Conservation (phyloP, 441 rosid genomes). For the Populus hybrid region DNA sequence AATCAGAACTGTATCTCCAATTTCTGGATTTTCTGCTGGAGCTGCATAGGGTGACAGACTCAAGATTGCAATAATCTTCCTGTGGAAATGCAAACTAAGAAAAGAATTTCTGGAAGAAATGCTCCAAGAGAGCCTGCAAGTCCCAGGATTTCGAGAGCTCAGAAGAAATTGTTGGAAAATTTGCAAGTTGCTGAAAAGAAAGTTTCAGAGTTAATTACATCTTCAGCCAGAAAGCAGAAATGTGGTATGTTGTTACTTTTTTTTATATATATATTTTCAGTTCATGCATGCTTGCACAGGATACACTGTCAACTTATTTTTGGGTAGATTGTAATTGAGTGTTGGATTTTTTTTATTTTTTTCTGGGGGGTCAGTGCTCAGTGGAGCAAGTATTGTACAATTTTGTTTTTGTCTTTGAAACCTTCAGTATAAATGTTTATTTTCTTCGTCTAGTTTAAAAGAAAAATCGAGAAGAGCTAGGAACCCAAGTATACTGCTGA, state of each 20-base stretch:
- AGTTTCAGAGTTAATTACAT: slow-evolving; percentile 54
- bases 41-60: slow-evolving; percentile 10
- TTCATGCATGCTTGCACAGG: background rate
- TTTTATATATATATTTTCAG: background rate
- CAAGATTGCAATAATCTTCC: slow-evolving; percentile 13
- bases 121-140: slow-evolving; percentile 40
- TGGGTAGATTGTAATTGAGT: background rate
- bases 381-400: background rate
- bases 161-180: slow-evolving; percentile 47
- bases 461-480: background rate
- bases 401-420: background rate
- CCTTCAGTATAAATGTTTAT: background rate
- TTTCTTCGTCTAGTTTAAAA: background rate
- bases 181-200: slow-evolving; percentile 45
- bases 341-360: background rate
- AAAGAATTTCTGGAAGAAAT: slow-evolving; percentile 48
- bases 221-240: slow-evolving; percentile 65
- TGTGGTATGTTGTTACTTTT: slow-evolving; percentile 28
- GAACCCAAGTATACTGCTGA: background rate
- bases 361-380: background rate
- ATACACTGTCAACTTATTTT: background rate
- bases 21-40: slow-evolving; percentile 3
- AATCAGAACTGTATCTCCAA: background rate
- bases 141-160: slow-evolving; percentile 52
- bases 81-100: slow-evolving; percentile 58